Base-by-base conservation (phyloP, 257 asterid genomes). In the Euphrasia confusa region DNA sequence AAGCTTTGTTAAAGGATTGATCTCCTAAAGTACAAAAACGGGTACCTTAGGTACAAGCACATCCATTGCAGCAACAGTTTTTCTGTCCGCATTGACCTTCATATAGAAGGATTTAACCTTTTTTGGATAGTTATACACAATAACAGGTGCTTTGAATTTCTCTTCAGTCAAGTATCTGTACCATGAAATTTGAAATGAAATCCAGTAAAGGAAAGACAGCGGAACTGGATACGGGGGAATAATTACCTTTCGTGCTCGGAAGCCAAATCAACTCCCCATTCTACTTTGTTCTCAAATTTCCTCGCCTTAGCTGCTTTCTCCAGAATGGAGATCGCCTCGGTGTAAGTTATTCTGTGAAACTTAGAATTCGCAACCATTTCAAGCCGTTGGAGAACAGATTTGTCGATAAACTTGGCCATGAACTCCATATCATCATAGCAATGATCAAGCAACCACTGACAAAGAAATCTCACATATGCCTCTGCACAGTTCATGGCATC, bases 401-500 rank as follows among this genome's bases (percentile, higher is more conserved):
- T 77, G 71, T 89, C 99, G 63, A 81, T 68, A 64, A 65, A 74
- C 62, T 79, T 81, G 67, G 75, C 70, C 74, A 93, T 85, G 74
- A 83, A 81, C 72, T 93, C 95, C 97, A 89, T 83, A 73, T 93
- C 99, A 63, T 87, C 97, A 18, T 75, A 77, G 85, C 96, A 93
- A 60, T 93, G 58, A 75, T 89, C 99, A 52, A 93, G 97, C 65
- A 89, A 71, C 95, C 96, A 93, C 75, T 78, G 92, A 69, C 97
- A 89, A 14, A 89, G 87, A 68, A 80, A 93, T 66, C 69, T 79
- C 63, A 93, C 99, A 58, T 93, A 93, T 15, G 94, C 97, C 80
- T 93, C 99, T 24, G 99, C 99, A 65, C 99, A 93, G 79, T 93
- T 87, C 99, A 93, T 93, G 63, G 80, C 99, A 73, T 93, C 95